Evolutionary conservation across 805 yeast species (phyloP), one percentile per base, ranked within the genome.

Genomic region (Crinitomyces ghanaensis): DNA sequence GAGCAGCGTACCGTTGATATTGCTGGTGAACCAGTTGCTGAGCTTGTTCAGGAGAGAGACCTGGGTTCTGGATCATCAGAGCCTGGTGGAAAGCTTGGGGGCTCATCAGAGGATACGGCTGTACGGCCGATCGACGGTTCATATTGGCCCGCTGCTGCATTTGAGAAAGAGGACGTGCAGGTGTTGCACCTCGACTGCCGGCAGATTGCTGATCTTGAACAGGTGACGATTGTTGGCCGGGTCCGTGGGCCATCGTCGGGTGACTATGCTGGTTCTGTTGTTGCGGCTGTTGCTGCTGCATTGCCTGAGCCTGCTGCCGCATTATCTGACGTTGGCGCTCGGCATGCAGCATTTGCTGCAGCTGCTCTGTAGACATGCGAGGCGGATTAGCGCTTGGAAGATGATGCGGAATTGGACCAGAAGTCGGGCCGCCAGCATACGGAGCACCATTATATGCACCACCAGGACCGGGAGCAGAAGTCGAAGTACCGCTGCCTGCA

Each of bases 11-110:
- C 22, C 51, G 42, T 31, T 51, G 56, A 26, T 45, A 44, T 33
- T 54, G 59, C 16, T 43, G 51, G 22, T 53, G 57, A 1, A 54
- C 56, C 28, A 46, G 42, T 39, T 44, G 50, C 12, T 48, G 45
- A 7, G 48, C 53, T 35, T 55, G 56, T 17, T 51, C 56, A 19
- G 54, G 48, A 3, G 59, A 36, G 26, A 48, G 46, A n/a, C 36
- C 38, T 3, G 54, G 56, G 28, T 50, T 43, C 41, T 44, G 54
- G 16, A 14, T 19, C 11, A 26, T 26, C n/a, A 19, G 30, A 12
- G n/a, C 14, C 25, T 22, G n/a, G n/a, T n/a, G n/a, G n/a, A n/a
- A n/a, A n/a, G n/a, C n/a, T n/a, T n/a, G n/a, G n/a, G n/a, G n/a
- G n/a, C n/a, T n/a, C n/a, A n/a, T n/a, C n/a, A n/a, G n/a, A n/a